Evolutionary conservation across 805 yeast genomes (phyloP), one percentile per base, ranked within the genome.

Genomic region (Lipomyces spencermartinsiae): DNA sequence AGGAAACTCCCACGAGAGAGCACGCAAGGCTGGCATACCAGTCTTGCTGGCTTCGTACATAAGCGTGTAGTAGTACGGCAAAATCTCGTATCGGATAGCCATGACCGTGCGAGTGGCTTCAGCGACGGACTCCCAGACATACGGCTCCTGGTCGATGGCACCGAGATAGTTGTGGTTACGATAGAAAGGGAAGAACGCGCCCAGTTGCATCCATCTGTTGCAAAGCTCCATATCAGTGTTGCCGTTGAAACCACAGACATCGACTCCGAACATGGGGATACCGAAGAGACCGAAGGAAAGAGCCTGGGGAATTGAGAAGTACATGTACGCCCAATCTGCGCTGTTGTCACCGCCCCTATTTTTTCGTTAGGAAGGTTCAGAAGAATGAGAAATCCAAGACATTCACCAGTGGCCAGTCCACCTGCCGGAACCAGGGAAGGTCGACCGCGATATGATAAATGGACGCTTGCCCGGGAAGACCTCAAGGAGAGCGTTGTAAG

Each of bases 341-440:
- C 2, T 12, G n/a, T 29, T 34, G 91, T 88, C 68, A 91, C 78
- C 22, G 88, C 78, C 94, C 43, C 10, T 8, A 35, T 35, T 8
- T 8, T 8, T 35, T 35, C 8, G 10, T 90, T 90, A 14, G 95
- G 93, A 62, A 91, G 82, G 0, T 95, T 89, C 9, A 84, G 81
- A 67, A 82, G 82, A 71, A 91, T 79, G 76, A 90, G 91, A 77
- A 91, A 96, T 59, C 97, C 96, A 0, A 93, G 89, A 8, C 8
- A 35, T 8, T 10, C 10, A 35, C 97, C 96, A 91, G 85, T 89
- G 87, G 0, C 95, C 95, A 0, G 91, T 85, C 0, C 93, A 83
- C 74, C 90, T 84, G 77, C 91, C 96, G 6, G 94, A 89, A 0
- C 97, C 96, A 0, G 94, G 82, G 75, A 82, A 91, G 75, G 84